phyloP scores from a whole-genome alignment of 108 stramenopile species.

The Mediolabrus comicus region DNA sequence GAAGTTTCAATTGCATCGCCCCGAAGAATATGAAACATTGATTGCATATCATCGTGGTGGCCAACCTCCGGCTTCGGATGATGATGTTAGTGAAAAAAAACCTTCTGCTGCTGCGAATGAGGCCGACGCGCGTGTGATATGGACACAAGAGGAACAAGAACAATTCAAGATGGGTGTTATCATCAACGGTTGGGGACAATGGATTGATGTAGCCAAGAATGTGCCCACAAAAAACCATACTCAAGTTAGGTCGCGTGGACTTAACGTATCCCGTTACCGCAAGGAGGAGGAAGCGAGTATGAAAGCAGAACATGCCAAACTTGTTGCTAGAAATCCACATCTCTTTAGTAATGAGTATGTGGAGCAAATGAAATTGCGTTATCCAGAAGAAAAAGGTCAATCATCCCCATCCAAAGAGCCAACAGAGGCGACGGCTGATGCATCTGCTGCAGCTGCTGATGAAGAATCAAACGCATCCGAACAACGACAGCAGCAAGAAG shows the following conservation, averaged over 20 bases:
- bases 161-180: conserved; percentile 15
- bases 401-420: too few relatives aligned
- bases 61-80: neutral
- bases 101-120: too few relatives aligned
- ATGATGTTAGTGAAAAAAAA: neutral
- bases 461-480: too few relatives aligned
- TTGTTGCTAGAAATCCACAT: conserved; percentile 1
- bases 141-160: conserved; percentile 13
- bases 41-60: neutral
- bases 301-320: conserved; percentile 1
- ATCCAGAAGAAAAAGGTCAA: too few relatives aligned
- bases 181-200: conserved; percentile 6
- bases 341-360: neutral
- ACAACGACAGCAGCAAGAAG: too few relatives aligned
- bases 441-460: neutral
- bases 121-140: neutral
- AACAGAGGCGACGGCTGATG: too few relatives aligned
- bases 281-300: conserved; percentile 8
- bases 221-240: conserved; percentile 11
- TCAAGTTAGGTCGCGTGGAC: conserved; percentile 19
- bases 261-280: neutral
- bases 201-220: conserved; percentile 1
- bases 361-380: neutral
- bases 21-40: neutral
- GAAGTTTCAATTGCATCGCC: conserved; percentile 16